Base-by-base conservation (phyloP, 2,329 filamentous ascomycete species). In the Hymenotorrendiella dingleyae region DNA sequence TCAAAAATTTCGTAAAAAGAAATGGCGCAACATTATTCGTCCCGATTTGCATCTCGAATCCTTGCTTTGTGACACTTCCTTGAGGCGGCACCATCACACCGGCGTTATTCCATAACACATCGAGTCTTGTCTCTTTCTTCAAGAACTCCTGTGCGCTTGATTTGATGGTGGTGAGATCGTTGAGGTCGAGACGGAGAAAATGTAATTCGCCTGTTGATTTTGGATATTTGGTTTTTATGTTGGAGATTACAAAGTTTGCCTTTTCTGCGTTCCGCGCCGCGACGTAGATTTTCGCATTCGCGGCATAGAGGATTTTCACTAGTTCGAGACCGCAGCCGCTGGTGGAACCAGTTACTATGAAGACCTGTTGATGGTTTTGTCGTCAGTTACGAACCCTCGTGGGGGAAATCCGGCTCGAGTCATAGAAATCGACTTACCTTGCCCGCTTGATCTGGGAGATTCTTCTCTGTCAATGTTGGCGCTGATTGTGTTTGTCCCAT, bases 211-310 rank as follows among this genome's bases (percentile, higher is more conserved):
- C 67, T 24, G 47, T 58, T 2, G 62, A 64, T 1, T 51, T 44
- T 3, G 54, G 54, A 4, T 52, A 54, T 1, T 51, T 38, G 2
- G 54, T 29, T 36, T 64, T 61, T 48, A 73, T 68, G 5, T 58
- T 53, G 4, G 53, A 45, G 39, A 73, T 71, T 4, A 67, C 66
- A 6, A 41, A 50, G 12, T 49, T 46, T 1, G 64, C 62, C 48
- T 69, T 71, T 4, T 59, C 54, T 37, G 63, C 54, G 1, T 63
- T 65, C 17, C 70, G 65, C 2, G 63, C 67, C 10, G 64, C 62
- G 16, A 71, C 50, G 50, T 69, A 72, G 27, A 72, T 65, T 37
- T 62, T 69, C 24, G 64, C 70, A 45, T 66, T 64, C 26, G 64
- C 59, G 20, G 52, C 48, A 52, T 67, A 70, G 27, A 70, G 64